Evolutionary conservation across 495 filamentous ascomycete species (phyloP), one percentile per base, ranked within the genome.

Genomic region (Wilcoxina mikolae): DNA sequence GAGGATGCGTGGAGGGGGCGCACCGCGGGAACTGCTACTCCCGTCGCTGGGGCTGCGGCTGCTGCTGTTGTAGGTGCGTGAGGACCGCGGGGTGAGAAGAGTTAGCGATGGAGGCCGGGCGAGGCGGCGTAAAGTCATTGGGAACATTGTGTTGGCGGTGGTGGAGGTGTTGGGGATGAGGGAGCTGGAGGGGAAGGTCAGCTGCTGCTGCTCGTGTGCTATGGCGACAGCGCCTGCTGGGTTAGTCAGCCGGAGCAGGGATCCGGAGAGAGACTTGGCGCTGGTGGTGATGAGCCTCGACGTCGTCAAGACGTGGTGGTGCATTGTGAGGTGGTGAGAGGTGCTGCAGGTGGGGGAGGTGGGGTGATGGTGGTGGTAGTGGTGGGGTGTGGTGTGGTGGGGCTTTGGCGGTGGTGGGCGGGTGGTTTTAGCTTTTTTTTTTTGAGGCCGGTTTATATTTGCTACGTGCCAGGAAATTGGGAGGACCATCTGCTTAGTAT

Each of bases 391-490:
- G 7, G 17, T 35, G 31, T 35, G 31, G 7, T 7, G 9, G 39
- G 17, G 39, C 7, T 9, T 43, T 43, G 39, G 39, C 7, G 39
- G 17, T 9, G 39, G 39, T 20, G 39, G 39, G 39, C 39, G 39
- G 39, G 39, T 18, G 17, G 39, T 9, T 35, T 43, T 43, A 43
- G 39, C 39, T 43, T 43, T 43, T 43, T 43, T 43, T 43, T 43
- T 43, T 20, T 9, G 7, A 7, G 7, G 31, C 7, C 31, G 31
- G 31, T 35, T n/a, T n/a, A n/a, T n/a, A n/a, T n/a, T n/a, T n/a
- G n/a, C n/a, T n/a, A n/a, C n/a, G n/a, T n/a, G n/a, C n/a, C n/a
- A n/a, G n/a, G n/a, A n/a, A n/a, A n/a, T n/a, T n/a, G n/a, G n/a
- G n/a, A n/a, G n/a, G n/a, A n/a, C n/a, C n/a, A n/a, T n/a, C n/a